These are phyloP conservation scores for Aspergillus ibericus DNA, from an alignment of 2,329 filamentous ascomycete genomes.

Conservation along the genomic window DNA sequence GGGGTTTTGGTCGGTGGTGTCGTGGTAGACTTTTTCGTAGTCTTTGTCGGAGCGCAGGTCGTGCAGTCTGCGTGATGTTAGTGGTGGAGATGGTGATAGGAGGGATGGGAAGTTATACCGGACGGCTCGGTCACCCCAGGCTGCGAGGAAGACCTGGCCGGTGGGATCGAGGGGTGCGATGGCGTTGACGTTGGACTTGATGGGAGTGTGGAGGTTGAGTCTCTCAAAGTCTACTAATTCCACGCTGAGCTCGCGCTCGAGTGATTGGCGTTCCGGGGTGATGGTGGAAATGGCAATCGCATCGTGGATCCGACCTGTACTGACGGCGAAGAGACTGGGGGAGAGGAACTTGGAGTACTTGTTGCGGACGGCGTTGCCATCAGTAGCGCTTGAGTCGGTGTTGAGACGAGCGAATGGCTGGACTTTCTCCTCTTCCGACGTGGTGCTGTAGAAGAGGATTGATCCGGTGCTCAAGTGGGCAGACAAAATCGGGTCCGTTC, in stretches of 20 bases:
- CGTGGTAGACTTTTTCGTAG: slow-evolving; percentile 53
- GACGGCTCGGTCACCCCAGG: slow-evolving; percentile 59
- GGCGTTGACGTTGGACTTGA: slow-evolving; percentile 33
- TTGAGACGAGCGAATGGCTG: slow-evolving; percentile 37
- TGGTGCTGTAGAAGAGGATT: slow-evolving; percentile 50
- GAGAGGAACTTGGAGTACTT: slow-evolving; percentile 57
- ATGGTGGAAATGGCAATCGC: slow-evolving; percentile 55
- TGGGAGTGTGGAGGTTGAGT: slow-evolving; percentile 17
- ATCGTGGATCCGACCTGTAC: slow-evolving; percentile 44
- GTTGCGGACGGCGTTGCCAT: slow-evolving; percentile 32
- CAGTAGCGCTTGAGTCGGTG: slow-evolving; percentile 19
- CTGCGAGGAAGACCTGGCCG: slow-evolving; percentile 58
- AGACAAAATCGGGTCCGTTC: slow-evolving; percentile 48
- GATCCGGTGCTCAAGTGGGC: slow-evolving; percentile 52
- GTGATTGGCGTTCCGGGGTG: slow-evolving; percentile 44
- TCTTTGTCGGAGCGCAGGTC: slow-evolving; percentile 56
- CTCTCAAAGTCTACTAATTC: slow-evolving; percentile 33
- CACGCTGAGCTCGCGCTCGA: slow-evolving; percentile 39
- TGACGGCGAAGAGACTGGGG: slow-evolving; percentile 52
- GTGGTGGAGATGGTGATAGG: neutral
- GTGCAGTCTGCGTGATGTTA: slow-evolving; percentile 49
- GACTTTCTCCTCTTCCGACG: slow-evolving; percentile 31
- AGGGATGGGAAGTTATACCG: slow-evolving; percentile 26
- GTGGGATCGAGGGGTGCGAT: slow-evolving; percentile 40
- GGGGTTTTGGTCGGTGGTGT: slow-evolving; percentile 58